Percentiles rank a stretch among this genome's conserved stretches.
Evolutionary conservation across 306 rosid species (phyloP).

Genomic region (Quercus ilex): DNA sequence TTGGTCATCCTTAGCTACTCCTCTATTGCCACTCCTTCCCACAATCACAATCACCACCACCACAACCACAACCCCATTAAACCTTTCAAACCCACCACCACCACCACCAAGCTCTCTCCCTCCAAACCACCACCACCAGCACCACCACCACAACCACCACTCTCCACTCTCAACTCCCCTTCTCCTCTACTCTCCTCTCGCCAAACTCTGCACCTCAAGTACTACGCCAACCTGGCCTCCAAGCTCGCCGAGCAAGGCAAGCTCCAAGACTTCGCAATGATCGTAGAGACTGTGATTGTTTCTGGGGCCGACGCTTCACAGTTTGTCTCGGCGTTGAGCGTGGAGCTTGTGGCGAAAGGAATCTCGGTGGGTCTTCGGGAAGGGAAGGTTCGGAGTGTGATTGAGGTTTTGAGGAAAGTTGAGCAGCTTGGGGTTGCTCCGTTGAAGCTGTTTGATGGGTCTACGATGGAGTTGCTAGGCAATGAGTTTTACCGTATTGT

Average conservation of each 20-base stretch:
- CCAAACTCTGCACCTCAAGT: constrained; percentile 30
- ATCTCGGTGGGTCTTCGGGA: constrained; percentile 37
- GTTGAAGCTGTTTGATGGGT: constrained; percentile 43
- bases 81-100: constrained; percentile 34
- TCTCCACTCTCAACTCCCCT: constrained; percentile 32
- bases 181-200: constrained; percentile 31
- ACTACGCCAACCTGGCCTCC: constrained; percentile 46
- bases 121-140: constrained; percentile 18
- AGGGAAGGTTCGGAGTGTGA: constrained; percentile 40
- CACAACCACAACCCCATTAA: constrained; percentile 20
- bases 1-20: constrained; percentile 55
- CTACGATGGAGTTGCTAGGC: constrained; percentile 38
- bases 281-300: constrained; percentile 36
- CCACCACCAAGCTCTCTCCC: constrained; percentile 28
- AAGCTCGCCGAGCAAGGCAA: constrained; percentile 52
- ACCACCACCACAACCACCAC: constrained; percentile 4
- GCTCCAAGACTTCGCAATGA: constrained; percentile 42
- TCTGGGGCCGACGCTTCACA: constrained; percentile 44
- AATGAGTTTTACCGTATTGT: constrained; percentile 48
- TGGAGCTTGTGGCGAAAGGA: constrained; percentile 49
- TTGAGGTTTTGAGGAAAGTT: constrained; percentile 41
- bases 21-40: constrained; percentile 42
- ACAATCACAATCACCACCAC: constrained; percentile 20
- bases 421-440: constrained; percentile 39
- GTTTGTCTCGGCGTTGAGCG: constrained; percentile 32